Base-by-base conservation (phyloP, 164 flowering plant genomes). In the Warburgia ugandensis region DNA sequence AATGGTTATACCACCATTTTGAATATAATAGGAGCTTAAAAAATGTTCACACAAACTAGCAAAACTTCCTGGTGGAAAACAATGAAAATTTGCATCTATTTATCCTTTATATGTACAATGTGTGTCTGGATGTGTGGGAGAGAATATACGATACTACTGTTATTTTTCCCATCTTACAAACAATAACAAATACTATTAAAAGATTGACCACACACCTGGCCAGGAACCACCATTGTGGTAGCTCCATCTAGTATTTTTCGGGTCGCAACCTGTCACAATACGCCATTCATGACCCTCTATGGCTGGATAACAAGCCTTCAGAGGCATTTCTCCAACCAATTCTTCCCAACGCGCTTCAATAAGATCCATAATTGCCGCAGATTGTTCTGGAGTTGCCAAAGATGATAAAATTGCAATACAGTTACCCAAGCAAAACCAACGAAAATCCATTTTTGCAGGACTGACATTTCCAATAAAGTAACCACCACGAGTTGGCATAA, bases 201-300 rank as follows among this genome's bases (percentile, higher is more conserved):
- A 2, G 21, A 6, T 5, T 5, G 3, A 1, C 13, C 16, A 16
- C 6, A 23, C 42, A 87, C 94, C 94, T 75, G 96, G 96, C 96
- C 94, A 87, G 45, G 96, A 78, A 37, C 96, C 96, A 40, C 94
- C 94, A 60, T 82, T 87, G 75, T 87, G 90, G 63, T 83, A 84
- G 60, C 96, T 87, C 96, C 96, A 87, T 60, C 90, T 61, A 2
- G 94, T 86, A 58, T 86, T 86, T 59, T 86, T 83, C 2, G 95
- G 87, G 58, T 87, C 94, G 61, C 80, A 84, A 11, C 91, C 94
- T 6, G 96, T 87, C 5, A 77, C 62, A 45, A 82, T 80, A 45
- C 76, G 55, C 96, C 91, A 87, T 36, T 87, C 91, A 60, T 84
- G 94, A 45, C 78, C 60, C 63, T 87, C 96, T 31, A 87, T 69